A percentile compares a stretch with the other conserved stretches of the same genome.
Evolutionary conservation across 2,329 filamentous ascomycete species (phyloP).

Genomic region (Didymella sp.): DNA sequence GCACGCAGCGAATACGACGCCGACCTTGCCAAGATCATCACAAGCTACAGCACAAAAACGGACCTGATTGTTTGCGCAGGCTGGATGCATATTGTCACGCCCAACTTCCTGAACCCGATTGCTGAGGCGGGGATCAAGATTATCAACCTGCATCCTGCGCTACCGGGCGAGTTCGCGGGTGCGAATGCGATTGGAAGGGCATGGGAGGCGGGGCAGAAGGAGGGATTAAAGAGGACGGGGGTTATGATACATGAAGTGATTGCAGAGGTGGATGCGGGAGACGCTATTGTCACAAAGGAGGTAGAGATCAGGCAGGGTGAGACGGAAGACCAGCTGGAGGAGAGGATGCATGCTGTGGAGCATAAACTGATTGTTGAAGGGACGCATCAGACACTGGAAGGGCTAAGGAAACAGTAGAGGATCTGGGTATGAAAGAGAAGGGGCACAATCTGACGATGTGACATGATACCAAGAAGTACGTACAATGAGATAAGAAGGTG

Average conservation of each 20-base stretch:
- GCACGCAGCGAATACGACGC: conserved; percentile 75
- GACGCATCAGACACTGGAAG: conserved; percentile 60
- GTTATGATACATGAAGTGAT: conserved; percentile 89
- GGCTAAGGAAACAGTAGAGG: background rate
- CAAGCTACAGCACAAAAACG: conserved; percentile 63
- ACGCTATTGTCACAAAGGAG: conserved; percentile 73
- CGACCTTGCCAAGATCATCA: conserved; percentile 72
- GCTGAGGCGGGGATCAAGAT: conserved; percentile 67
- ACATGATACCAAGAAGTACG: background rate
- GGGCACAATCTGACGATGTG: background rate
- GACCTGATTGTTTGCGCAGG: conserved; percentile 80
- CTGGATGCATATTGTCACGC: conserved; percentile 84
- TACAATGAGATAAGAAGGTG: no score
- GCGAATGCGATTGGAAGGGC: conserved; percentile 79
- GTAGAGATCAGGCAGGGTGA: conserved; percentile 67
- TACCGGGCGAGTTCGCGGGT: conserved; percentile 78
- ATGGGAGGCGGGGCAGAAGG: conserved; percentile 72
- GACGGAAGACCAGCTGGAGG: conserved; percentile 68
- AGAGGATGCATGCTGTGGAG: conserved; percentile 77
- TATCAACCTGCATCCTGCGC: conserved; percentile 82
- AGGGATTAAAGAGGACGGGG: conserved; percentile 73
- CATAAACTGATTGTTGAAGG: conserved; percentile 82
- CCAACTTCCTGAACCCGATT: conserved; percentile 73
- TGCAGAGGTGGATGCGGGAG: conserved; percentile 77
- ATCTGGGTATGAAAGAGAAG: background rate